Base-by-base conservation (phyloP, 2,329 filamentous ascomycete species). In the Aciculosporium take region DNA sequence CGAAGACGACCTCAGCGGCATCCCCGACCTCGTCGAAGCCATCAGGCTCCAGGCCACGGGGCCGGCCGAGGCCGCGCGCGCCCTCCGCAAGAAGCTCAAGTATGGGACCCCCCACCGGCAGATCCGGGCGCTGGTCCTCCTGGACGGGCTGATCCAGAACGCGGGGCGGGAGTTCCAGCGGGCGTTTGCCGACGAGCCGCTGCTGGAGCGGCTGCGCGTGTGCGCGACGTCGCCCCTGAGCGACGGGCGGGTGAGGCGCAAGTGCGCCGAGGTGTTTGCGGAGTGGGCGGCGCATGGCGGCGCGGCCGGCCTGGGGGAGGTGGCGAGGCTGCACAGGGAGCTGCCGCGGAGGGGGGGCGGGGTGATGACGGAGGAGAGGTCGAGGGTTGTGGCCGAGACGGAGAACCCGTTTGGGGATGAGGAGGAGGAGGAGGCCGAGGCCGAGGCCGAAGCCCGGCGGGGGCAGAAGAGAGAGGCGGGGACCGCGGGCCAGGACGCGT, bases 71-170 rank as follows among this genome's bases (percentile, higher is more conserved):
- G 88, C 88, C 45, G 86, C 89, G 41, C 78, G 91, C 56, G 88
- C 91, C 37, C 75, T 98, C 52, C 79, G 91, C 46, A 98, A 98
- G 74, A 96, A 96, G 68, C 76, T 98, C 72, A 98, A 98, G 67
- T 96, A 98, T 62, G 91, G 91, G 52, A 94, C 79, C 54, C 72
- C 84, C n/a, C 89, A 96, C 61, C 81, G 87, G 38, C 91, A 98
- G 61, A 71, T 96, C 27, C 78, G 91, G 45, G 84, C 91, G 28
- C 73, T 98, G 18, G 81, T 83, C 9, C 80, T 98, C 38, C 74
- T 98, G 2, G 91, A 98, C 58, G 88, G 84, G 32, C 71, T 98
- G 30, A 91, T 98, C 46, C 85, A 95, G 56, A 98, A 98, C 64
- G 88, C 87, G 2, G 89, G 89, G 1, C 71, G 81, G 10, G 76